Evolutionary conservation across 2,329 filamentous ascomycete genomes (phyloP).

Genomic region (Beauveria asiatica): DNA sequence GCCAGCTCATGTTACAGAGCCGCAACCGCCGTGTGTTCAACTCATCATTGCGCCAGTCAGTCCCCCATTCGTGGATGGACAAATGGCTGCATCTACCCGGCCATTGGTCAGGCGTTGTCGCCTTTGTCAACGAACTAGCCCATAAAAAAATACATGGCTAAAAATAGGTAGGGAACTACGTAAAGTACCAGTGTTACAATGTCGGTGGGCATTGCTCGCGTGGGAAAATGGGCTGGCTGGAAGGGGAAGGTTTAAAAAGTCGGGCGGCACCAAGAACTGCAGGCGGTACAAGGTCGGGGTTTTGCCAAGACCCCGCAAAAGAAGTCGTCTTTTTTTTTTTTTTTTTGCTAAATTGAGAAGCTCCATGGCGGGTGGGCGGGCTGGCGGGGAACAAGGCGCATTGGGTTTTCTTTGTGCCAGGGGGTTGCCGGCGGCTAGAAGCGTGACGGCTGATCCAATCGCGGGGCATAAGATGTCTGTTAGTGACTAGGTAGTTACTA

Average conservation of each 20-base stretch:
- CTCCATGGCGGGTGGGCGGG: neutral
- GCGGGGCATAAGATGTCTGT: neutral
- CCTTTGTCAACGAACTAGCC: neutral
- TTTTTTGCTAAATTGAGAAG: neutral
- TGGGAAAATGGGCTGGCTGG: neutral
- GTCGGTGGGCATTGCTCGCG: neutral
- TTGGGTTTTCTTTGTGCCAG: neutral
- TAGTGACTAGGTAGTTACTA: too few relatives aligned
- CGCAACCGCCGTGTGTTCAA: slow-evolving; percentile 2
- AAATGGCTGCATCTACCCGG: neutral
- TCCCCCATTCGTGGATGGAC: neutral
- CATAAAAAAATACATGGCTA: neutral
- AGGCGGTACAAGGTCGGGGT: too few relatives aligned
- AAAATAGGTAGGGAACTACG: neutral
- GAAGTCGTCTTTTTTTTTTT: neutral
- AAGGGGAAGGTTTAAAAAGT: too few relatives aligned
- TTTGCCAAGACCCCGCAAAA: too few relatives aligned
- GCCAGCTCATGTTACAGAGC: neutral
- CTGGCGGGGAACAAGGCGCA: neutral
- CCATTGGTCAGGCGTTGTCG: neutral
- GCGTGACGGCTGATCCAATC: slow-evolving; percentile 6
- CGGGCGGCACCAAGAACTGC: too few relatives aligned
- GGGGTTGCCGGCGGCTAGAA: neutral
- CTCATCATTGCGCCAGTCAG: neutral
- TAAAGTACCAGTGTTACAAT: too few relatives aligned